These are phyloP conservation scores for Alectoria sarmentosa DNA, from an alignment of 495 filamentous ascomycete genomes.

Conservation along the genomic window DNA sequence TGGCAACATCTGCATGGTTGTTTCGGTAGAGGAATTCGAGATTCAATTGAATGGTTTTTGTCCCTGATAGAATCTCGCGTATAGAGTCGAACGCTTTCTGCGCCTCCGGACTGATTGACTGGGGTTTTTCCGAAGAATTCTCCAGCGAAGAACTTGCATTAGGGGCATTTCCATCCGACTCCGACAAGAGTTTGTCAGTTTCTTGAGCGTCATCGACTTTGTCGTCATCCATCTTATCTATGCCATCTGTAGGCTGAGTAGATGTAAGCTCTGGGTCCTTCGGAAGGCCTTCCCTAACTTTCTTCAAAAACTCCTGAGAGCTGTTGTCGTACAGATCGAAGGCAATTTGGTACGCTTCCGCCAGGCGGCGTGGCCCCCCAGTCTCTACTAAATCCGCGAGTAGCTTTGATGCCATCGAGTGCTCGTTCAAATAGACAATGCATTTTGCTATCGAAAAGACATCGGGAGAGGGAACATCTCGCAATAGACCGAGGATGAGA, in stretches of 20 bases:
- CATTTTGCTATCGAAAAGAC: constrained; percentile 98
- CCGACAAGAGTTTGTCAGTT: constrained; percentile 44
- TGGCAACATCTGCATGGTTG: constrained; percentile 79
- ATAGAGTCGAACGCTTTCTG: constrained; percentile 68
- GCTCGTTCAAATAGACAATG: constrained; percentile 90
- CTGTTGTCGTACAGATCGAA: constrained; percentile 98
- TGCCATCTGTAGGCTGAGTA: constrained; percentile 26
- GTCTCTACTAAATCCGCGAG: constrained; percentile 74
- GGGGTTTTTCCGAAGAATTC: constrained; percentile 39
- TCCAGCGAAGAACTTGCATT: constrained; percentile 31
- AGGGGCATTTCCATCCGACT: constrained; percentile 31
- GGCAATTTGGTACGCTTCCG: constrained; percentile 92
- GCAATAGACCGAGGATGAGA: constrained; percentile 80
- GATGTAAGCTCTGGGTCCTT: constrained; percentile 31
- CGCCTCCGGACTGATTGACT: constrained; percentile 38
- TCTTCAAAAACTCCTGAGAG: constrained; percentile 91
- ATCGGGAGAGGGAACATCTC: constrained; percentile 82
- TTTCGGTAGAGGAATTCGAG: constrained; percentile 94
- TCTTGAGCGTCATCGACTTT: constrained; percentile 44
- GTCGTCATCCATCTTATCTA: constrained; percentile 39
- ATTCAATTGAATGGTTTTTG: constrained; percentile 86
- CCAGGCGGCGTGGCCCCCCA: constrained; percentile 66
- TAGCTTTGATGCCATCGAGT: constrained; percentile 84
- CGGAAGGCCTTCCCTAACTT: constrained; percentile 76
- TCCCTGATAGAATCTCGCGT: constrained; percentile 78